These are phyloP conservation scores for Citrus sp. DNA, from an alignment of 345 rosid species.

Conservation along the genomic window DNA sequence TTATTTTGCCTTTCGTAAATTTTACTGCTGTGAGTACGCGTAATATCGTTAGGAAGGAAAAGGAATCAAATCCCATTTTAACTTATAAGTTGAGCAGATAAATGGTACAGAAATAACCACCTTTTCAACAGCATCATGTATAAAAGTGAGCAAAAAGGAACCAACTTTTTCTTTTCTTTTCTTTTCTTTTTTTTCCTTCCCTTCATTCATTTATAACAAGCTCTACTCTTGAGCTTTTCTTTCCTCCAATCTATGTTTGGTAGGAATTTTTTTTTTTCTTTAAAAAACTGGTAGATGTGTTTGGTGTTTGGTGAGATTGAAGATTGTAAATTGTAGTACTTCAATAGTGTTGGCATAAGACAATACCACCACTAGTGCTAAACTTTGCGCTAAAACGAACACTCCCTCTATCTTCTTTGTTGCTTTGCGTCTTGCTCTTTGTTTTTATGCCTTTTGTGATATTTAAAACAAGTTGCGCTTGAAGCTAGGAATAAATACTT, in stretches of 20 bases:
- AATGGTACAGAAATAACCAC: not conserved
- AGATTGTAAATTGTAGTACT: not conserved
- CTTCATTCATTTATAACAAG: not conserved
- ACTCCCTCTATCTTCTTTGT: not conserved
- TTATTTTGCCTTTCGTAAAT: not conserved
- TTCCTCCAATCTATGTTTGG: not conserved
- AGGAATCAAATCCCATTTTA: constrained; percentile 7
- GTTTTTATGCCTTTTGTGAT: not conserved
- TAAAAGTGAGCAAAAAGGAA: not conserved
- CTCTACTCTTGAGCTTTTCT: not conserved
- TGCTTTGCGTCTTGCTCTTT: not conserved
- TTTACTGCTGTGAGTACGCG: not conserved
- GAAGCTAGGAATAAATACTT: not conserved
- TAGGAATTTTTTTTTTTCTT: not conserved
- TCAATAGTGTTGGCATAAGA: not conserved
- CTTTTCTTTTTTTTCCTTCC: not conserved
- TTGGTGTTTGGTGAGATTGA: not conserved
- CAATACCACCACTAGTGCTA: not conserved
- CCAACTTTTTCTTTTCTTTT: not conserved
- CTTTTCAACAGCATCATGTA: not conserved
- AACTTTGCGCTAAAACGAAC: not conserved
- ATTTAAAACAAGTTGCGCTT: not conserved
- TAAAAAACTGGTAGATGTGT: constrained; percentile 1
- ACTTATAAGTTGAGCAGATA: not conserved
- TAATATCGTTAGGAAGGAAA: not conserved